Base-by-base conservation (phyloP, 2,329 filamentous ascomycete species). In the Dothideomycetes sp. region DNA sequence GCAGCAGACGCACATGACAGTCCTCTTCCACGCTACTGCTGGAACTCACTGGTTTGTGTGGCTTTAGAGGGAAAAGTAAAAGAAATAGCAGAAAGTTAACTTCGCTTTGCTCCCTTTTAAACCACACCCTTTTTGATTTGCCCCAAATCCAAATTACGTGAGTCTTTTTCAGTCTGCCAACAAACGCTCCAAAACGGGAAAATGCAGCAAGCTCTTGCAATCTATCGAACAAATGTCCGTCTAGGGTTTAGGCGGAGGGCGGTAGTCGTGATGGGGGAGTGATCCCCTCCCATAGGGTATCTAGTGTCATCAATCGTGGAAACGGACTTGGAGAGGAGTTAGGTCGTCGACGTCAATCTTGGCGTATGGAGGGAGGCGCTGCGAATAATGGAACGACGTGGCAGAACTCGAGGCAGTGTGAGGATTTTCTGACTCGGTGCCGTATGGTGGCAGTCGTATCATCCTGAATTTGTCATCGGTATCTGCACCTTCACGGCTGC, bases 401-500 rank as follows among this genome's bases (percentile, higher is more conserved):
- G 36, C 37, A 11, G 37, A 43, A 27, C 14, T 36, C 9, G 41
- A 40, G 36, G 44, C 37, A 22, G 29, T 29, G 10, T 43, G 36
- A 38, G 31, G 18, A 29, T 37, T 19, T 18, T 34, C 37, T 32
- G 41, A 33, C 14, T 42, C 41, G 14, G 55, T 52, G 36, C 49
- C 51, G 46, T 60, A 59, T 11, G 49, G 50, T 37, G 57, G 56
- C n/a, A 59, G 47, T 19, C 52, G 55, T 35, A 62, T 74, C 67
- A 84, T 77, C 55, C 82, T 79, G 50, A 77, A 71, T 47, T 73
- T 73, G 61, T 93, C 82, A 61, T 93, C 83, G 50, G 81, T 74
- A 62, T 95, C 88, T 56, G 86, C 88, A 52, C 91, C 88, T 52
- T 86, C 84, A 62, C 88, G 81, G 64, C 86, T 94, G 56, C 88